phyloP scores from a whole-genome alignment of 352 stramenopile species.

The Pythium utonaiense region DNA sequence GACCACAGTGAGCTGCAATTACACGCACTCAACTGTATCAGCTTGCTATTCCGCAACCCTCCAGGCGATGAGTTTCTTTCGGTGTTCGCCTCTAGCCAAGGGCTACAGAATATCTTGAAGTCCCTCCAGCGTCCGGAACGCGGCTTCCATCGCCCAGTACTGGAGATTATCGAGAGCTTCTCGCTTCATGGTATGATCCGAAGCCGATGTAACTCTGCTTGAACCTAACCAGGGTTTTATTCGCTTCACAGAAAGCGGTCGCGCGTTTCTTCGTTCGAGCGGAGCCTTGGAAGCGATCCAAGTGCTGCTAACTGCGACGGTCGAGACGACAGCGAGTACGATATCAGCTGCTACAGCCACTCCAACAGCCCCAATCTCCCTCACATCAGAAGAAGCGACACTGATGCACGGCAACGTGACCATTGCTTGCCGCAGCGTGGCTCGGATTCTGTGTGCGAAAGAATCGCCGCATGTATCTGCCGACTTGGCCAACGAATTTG shows the following conservation, averaged over 20 bases:
- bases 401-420: constrained; percentile 30
- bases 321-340: constrained; percentile 8
- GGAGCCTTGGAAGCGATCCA: not conserved
- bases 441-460: constrained; percentile 35
- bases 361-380: constrained; percentile 17
- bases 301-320: not conserved
- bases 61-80: constrained; percentile 28
- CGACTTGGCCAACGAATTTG: constrained; percentile 4
- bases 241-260: constrained; percentile 18
- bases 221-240: not conserved
- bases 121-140: constrained; percentile 33
- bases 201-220: not conserved
- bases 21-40: constrained; percentile 36
- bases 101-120: constrained; percentile 22
- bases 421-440: constrained; percentile 33
- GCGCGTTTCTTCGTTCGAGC: constrained; percentile 8
- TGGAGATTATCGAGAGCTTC: constrained; percentile 48
- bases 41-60: constrained; percentile 26
- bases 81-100: constrained; percentile 28
- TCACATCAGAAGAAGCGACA: constrained; percentile 30
- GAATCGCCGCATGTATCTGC: constrained; percentile 11
- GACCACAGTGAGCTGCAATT: constrained; percentile 33
- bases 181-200: constrained; percentile 37
- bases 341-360: constrained; percentile 13
- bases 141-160: constrained; percentile 34